Conservation (phyloP, 176 grass and related monocot species). For the Eremochloa ophiuroides region DNA sequence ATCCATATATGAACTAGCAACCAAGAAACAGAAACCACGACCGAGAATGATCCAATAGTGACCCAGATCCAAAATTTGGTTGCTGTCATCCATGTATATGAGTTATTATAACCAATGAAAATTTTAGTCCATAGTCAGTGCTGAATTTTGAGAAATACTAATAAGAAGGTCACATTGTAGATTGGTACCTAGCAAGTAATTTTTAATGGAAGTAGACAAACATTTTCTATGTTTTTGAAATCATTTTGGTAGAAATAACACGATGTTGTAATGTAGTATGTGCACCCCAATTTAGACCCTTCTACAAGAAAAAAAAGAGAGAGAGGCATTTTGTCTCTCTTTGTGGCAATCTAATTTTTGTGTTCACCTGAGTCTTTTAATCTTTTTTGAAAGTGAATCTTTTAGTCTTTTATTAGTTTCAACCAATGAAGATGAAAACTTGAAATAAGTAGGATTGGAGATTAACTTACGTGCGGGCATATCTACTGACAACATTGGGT, state of each 20-base stretch:
- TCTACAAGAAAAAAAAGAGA: neutral
- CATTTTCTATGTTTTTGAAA: neutral
- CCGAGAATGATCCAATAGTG: constrained; percentile 19
- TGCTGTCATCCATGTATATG: constrained; percentile 11
- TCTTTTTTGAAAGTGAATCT: no score
- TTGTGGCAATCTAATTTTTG: neutral
- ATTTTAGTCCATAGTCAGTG: neutral
- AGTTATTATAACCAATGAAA: neutral
- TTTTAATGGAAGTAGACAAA: neutral
- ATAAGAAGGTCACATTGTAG: neutral
- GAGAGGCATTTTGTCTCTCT: neutral
- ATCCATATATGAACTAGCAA: constrained; percentile 51
- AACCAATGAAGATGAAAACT: neutral
- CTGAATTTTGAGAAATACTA: neutral
- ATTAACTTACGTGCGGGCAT: constrained; percentile 29
- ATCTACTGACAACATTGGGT: neutral
- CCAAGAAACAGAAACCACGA: constrained; percentile 14
- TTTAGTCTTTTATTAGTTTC: no score
- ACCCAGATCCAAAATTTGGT: constrained; percentile 36
- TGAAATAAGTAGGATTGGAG: neutral
- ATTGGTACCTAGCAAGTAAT: neutral
- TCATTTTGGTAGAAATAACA: neutral
- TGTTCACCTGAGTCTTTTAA: neutral
- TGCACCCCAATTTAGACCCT: neutral
- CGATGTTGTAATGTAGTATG: neutral